Evolutionary conservation across 192 early-diverging fungal genomes (phyloP).

Genomic region (Coemansia sp.): DNA sequence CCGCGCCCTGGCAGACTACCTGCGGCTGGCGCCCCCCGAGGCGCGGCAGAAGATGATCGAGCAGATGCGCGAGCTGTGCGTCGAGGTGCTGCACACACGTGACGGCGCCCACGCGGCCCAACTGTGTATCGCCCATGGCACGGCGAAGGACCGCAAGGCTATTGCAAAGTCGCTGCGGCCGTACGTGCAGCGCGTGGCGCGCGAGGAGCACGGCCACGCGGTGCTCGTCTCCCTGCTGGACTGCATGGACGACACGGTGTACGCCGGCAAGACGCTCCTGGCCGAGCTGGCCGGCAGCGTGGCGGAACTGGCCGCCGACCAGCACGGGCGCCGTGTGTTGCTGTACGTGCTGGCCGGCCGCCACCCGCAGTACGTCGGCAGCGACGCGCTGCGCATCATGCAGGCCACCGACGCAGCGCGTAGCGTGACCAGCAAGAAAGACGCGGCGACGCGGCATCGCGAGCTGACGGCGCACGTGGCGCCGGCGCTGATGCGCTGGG

Average conservation of each 20-base stretch:
- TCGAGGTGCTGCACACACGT: constrained; percentile 87
- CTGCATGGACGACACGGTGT: constrained; percentile 90
- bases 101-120: constrained; percentile 87
- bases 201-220: constrained; percentile 86
- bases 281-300: constrained; percentile 41
- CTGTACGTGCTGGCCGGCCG: constrained; percentile 82
- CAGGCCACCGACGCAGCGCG: constrained; percentile 66
- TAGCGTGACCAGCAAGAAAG: constrained; percentile 84
- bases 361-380: constrained; percentile 67
- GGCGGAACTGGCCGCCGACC: constrained; percentile 64
- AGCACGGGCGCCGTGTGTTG: constrained; percentile 75
- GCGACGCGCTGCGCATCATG: constrained; percentile 67
- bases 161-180: constrained; percentile 86
- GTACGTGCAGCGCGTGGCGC: constrained; percentile 73
- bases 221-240: constrained; percentile 83
- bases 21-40: constrained; percentile 59
- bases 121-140: constrained; percentile 72
- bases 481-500: constrained; percentile 59
- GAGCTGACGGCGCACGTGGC: constrained; percentile 70
- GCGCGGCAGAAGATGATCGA: constrained; percentile 70
- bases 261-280: constrained; percentile 75
- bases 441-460: constrained; percentile 58
- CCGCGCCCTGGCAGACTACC: constrained; percentile 81
- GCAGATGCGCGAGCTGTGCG: constrained; percentile 76
- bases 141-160: constrained; percentile 87